A percentile compares a stretch with the other conserved stretches of the same genome.
Evolutionary conservation across 2,329 filamentous ascomycete species (phyloP).

Genomic region (Aspergillus quadricinctus): DNA sequence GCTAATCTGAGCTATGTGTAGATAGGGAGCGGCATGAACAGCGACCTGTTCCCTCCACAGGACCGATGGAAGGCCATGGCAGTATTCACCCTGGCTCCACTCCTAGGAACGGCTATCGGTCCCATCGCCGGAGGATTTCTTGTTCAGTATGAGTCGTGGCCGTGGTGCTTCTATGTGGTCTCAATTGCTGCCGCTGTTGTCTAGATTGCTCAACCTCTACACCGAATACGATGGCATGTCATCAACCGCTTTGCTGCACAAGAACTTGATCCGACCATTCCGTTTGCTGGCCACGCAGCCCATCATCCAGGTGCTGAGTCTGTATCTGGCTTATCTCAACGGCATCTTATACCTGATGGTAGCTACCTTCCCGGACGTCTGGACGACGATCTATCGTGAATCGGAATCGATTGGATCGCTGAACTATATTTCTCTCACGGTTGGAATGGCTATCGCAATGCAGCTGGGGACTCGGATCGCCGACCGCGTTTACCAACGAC

Average conservation of each 20-base stretch:
- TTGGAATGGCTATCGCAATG: conserved; percentile 56
- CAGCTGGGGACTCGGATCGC: conserved; percentile 46
- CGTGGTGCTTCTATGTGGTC: conserved; percentile 68
- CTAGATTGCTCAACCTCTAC: conserved; percentile 44
- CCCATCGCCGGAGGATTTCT: conserved; percentile 64
- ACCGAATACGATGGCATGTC: conserved; percentile 34
- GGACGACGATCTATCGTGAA: conserved; percentile 52
- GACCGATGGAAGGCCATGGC: conserved; percentile 59
- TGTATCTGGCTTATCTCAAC: conserved; percentile 56
- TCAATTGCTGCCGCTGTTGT: conserved; percentile 58
- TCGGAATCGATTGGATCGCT: conserved; percentile 54
- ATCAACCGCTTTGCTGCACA: conserved; percentile 26
- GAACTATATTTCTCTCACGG: conserved; percentile 58
- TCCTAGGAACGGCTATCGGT: conserved; percentile 62
- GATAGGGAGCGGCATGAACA: conserved; percentile 47
- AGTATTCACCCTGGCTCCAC: conserved; percentile 58
- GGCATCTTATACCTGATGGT: conserved; percentile 61
- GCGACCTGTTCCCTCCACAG: conserved; percentile 58
- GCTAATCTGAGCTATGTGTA: conserved; percentile 9
- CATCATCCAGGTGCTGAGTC: conserved; percentile 53
- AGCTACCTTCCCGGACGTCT: conserved; percentile 58
- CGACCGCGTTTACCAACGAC: conserved; percentile 44
- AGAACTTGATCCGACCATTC: conserved; percentile 52
- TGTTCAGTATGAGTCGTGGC: conserved; percentile 59
- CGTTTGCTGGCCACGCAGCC: conserved; percentile 55